Percentiles rank a stretch among this genome's conserved stretches.
phyloP scores from a whole-genome alignment of 176 grass and related monocot species.

The Paspalum vaginatum region DNA sequence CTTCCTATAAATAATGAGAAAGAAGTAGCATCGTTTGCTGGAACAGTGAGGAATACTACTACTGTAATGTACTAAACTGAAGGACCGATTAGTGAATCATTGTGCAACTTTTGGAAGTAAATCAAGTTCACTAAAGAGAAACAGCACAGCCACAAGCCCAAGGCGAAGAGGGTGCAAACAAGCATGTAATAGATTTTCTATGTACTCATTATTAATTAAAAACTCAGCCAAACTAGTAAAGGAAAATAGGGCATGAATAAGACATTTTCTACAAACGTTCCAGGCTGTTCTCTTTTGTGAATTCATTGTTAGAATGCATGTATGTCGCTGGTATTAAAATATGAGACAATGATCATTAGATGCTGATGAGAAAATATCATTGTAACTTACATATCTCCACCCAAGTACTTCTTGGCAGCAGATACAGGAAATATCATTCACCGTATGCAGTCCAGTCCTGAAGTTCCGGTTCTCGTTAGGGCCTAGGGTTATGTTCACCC shows the following conservation, averaged over 20 bases:
- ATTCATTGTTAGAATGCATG: neutral
- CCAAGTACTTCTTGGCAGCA: conserved; percentile 69
- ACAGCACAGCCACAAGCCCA: neutral
- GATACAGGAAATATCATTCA: conserved; percentile 71
- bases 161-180: neutral
- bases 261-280: neutral
- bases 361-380: neutral
- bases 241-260: neutral
- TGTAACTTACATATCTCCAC: conserved; percentile 81
- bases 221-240: neutral
- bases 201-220: neutral
- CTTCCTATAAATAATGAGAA: neutral
- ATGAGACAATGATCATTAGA: neutral
- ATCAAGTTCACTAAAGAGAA: neutral
- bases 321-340: neutral
- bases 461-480: conserved; percentile 60
- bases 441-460: conserved; percentile 59
- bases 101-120: neutral
- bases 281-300: neutral
- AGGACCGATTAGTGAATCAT: neutral
- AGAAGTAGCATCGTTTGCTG: neutral
- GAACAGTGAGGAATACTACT: neutral
- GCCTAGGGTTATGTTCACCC: conserved; percentile 66
- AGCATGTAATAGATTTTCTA: neutral
- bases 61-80: too few relatives aligned